phyloP scores from a whole-genome alignment of 1,284 basidiomycete species.

The Thelephora terrestris region DNA sequence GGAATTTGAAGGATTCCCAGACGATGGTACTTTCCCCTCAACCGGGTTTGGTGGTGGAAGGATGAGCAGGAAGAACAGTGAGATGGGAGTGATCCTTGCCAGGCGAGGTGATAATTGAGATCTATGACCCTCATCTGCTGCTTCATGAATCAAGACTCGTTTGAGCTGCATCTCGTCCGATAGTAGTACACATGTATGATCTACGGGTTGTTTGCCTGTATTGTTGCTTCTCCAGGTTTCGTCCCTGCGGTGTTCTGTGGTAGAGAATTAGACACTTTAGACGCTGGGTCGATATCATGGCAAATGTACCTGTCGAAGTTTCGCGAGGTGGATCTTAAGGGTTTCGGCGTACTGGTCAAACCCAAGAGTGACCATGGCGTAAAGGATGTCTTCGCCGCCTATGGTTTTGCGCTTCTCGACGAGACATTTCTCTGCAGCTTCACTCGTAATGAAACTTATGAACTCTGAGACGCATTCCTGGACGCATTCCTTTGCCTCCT shows the following conservation, averaged over 20 bases:
- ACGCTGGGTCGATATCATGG: background rate
- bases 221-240: background rate
- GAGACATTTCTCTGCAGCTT: slow-evolving; percentile 83
- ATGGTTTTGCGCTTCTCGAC: slow-evolving; percentile 84
- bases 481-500: slow-evolving; percentile 94
- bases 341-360: slow-evolving; percentile 94
- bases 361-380: slow-evolving; percentile 81
- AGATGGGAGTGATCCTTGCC: slow-evolving; percentile 24
- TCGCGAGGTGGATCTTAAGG: slow-evolving; percentile 81
- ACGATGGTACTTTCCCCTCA: slow-evolving; percentile 18
- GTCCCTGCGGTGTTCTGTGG: background rate
- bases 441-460: slow-evolving; percentile 89
- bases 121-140: background rate
- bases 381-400: slow-evolving; percentile 85
- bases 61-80: slow-evolving; percentile 19
- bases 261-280: background rate
- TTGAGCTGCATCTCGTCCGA: background rate
- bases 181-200: background rate
- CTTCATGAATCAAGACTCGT: background rate
- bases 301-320: slow-evolving; percentile 69
- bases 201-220: background rate
- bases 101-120: slow-evolving; percentile 17
- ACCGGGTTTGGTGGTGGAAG: slow-evolving; percentile 17
- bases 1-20: slow-evolving; percentile 4
- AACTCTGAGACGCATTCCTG: slow-evolving; percentile 96